Evolutionary conservation across 1,139 yeast genomes (phyloP), one percentile per base, ranked within the genome.

Genomic region (Candida tetrigidarum): DNA sequence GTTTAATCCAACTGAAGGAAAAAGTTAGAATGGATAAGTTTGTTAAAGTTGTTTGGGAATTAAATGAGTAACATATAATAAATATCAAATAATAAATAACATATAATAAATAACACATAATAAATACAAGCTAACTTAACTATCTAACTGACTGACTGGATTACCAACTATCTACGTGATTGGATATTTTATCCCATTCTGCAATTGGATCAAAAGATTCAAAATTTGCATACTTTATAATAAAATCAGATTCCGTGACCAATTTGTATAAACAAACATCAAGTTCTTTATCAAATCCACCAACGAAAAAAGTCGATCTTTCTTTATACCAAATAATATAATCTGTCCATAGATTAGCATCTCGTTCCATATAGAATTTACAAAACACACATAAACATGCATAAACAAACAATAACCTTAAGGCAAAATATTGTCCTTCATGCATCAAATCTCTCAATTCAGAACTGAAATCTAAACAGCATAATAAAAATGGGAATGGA

Each of bases 21-120:
- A 74, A 69, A 41, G 96, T 92, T 11, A 81, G 84, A 55, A 93
- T 93, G 98, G 96, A 83, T 54, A 84, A 82, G 63, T 88, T 93
- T 66, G 90, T 93, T 18, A 71, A 69, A 47, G 84, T 84, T 54
- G 86, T 96, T 50, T 91, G 97, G 97, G 83, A 50, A 27, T 45
- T 51, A 25, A 51, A 51, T 42, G 49, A 46, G 18, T 48, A 37
- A 36, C 37, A 71, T n/a, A 58, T 56, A 28, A 33, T 3, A 11
- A 32, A n/a, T 6, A 35, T n/a, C n/a, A n/a, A n/a, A n/a, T n/a
- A n/a, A n/a, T n/a, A n/a, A n/a, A n/a, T n/a, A n/a, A n/a, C n/a
- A 18, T 19, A 18, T 18, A 25, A 35, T 23, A 14, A 15, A 23
- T 25, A 25, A 5, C 8, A n/a, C 18, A 20, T 18, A 32, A n/a